phyloP scores from a whole-genome alignment of 1,284 basidiomycete species.

The Ustilago esculenta region DNA sequence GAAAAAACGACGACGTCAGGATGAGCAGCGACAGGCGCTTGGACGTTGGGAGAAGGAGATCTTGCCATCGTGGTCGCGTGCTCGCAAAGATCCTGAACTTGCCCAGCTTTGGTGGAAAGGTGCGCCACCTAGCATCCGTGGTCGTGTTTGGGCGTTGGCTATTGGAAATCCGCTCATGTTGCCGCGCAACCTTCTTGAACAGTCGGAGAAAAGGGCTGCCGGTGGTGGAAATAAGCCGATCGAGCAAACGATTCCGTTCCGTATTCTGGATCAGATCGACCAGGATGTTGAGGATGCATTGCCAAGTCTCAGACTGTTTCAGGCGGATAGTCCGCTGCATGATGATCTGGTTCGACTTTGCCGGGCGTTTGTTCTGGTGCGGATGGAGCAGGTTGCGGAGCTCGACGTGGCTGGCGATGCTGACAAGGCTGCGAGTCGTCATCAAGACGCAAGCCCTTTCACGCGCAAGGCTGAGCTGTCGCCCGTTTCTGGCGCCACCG shows the following conservation, averaged over 20 bases:
- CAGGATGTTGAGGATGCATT: slow-evolving; percentile 81
- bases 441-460: slow-evolving; percentile 15
- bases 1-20: slow-evolving; percentile 23
- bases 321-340: slow-evolving; percentile 81
- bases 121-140: slow-evolving; percentile 84
- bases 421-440: slow-evolving; percentile 14
- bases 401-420: slow-evolving; percentile 32
- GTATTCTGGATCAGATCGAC: slow-evolving; percentile 77
- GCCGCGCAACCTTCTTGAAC: slow-evolving; percentile 65
- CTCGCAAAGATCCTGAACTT: slow-evolving; percentile 74
- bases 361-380: slow-evolving; percentile 88
- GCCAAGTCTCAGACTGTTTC: slow-evolving; percentile 88
- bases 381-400: slow-evolving; percentile 78
- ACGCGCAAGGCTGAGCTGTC: slow-evolving; percentile 4
- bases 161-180: slow-evolving; percentile 88
- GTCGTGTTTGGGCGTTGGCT: slow-evolving; percentile 85
- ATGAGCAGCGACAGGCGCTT: slow-evolving; percentile 74
- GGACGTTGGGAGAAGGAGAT: slow-evolving; percentile 81
- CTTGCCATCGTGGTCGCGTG: slow-evolving; percentile 82
- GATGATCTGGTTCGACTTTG: slow-evolving; percentile 86
- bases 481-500: background rate
- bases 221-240: background rate
- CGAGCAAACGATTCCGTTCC: slow-evolving; percentile 17
- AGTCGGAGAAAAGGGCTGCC: slow-evolving; percentile 22
- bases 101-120: slow-evolving; percentile 90